Evolutionary conservation across 768 basidiomycete genomes (phyloP).

Genomic region (Amanita jacksonii): DNA sequence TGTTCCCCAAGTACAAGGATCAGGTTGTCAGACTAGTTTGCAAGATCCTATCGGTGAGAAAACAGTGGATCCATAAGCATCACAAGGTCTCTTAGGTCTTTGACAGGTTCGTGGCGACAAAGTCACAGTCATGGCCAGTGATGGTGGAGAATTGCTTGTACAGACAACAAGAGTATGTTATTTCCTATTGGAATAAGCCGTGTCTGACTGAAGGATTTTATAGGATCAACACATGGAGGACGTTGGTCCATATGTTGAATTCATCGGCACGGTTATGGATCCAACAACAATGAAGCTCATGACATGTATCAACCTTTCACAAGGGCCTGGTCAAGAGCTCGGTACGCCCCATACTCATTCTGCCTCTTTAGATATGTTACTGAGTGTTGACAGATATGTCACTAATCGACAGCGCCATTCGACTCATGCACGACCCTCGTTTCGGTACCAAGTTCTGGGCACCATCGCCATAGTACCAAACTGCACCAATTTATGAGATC

Average conservation of each 20-base stretch:
- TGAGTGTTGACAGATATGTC: conserved; percentile 1
- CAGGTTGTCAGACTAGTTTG: conserved; percentile 3
- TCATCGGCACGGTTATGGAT: conserved; percentile 5
- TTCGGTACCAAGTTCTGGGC: conserved; percentile 1
- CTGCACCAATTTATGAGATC: neutral
- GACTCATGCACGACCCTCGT: conserved; percentile 5
- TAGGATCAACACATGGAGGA: conserved; percentile 6
- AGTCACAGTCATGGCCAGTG: conserved; percentile 2
- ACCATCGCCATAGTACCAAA: neutral
- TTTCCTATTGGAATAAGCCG: neutral
- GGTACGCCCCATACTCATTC: too few species aligned
- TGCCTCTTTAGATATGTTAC: neutral
- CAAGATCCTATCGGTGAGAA: conserved; percentile 1
- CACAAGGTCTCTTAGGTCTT: neutral
- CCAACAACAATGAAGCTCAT: conserved; percentile 5
- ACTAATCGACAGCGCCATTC: neutral
- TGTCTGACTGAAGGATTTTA: neutral
- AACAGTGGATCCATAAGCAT: too few species aligned
- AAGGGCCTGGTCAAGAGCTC: too few species aligned
- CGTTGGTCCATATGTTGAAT: conserved; percentile 4
- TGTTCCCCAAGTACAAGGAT: conserved; percentile 5
- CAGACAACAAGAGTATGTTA: conserved; percentile 3
- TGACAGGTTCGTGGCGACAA: conserved; percentile 6
- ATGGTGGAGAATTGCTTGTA: conserved; percentile 7
- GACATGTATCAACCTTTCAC: conserved; percentile 4